Evolutionary conservation across 1,139 yeast genomes (phyloP).

Genomic region (Geotrichum histeridarum): DNA sequence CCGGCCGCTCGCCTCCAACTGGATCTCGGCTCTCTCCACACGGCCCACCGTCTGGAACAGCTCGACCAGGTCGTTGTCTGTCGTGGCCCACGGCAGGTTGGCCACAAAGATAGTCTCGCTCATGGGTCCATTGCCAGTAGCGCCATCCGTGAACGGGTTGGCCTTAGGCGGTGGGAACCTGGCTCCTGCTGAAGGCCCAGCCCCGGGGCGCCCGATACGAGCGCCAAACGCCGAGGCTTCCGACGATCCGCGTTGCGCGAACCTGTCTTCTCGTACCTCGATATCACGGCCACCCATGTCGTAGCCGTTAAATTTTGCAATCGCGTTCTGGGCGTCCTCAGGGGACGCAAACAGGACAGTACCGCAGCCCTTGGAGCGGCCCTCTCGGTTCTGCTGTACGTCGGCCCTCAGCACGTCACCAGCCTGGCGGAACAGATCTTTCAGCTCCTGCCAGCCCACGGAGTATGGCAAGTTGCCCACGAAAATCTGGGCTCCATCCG

Average conservation of each 20-base stretch:
- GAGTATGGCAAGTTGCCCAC: conserved; percentile 80
- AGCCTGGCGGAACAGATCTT: conserved; percentile 72
- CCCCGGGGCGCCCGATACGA: neutral
- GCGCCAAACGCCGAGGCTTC: conserved; percentile 48
- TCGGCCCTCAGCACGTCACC: conserved; percentile 81
- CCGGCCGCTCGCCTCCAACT: conserved; percentile 58
- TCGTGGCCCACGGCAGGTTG: conserved; percentile 85
- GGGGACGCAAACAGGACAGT: conserved; percentile 81
- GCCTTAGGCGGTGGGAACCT: conserved; percentile 25
- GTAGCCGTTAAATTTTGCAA: conserved; percentile 90
- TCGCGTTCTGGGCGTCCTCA: conserved; percentile 85
- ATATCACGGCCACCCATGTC: conserved; percentile 85
- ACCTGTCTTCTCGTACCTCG: conserved; percentile 50
- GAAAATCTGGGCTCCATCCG: conserved; percentile 55
- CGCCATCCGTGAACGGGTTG: conserved; percentile 56
- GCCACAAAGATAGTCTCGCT: conserved; percentile 62
- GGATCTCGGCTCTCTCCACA: conserved; percentile 73
- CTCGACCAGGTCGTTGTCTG: conserved; percentile 77
- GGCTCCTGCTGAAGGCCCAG: conserved; percentile 14
- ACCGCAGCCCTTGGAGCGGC: conserved; percentile 84
- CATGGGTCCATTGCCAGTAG: conserved; percentile 59
- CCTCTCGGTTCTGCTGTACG: conserved; percentile 60
- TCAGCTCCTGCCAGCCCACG: conserved; percentile 76
- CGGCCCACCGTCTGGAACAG: conserved; percentile 81
- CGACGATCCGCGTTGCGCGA: conserved; percentile 51